Evolutionary conservation across 2,329 filamentous ascomycete species (phyloP).

Genomic region (Cladosporium colombiae): DNA sequence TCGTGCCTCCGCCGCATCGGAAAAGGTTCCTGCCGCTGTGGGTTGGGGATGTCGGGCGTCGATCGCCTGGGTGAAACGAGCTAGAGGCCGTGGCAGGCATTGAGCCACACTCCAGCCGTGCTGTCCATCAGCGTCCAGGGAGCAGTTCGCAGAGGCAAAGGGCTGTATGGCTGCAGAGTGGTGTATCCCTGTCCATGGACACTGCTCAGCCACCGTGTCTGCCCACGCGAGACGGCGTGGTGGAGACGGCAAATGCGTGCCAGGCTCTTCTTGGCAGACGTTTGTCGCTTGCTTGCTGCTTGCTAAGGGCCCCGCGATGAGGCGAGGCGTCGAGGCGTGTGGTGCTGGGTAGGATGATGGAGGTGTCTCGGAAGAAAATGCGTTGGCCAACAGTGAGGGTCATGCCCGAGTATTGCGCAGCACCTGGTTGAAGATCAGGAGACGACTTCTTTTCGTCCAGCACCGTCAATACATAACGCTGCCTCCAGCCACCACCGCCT

Average conservation of each 20-base stretch:
- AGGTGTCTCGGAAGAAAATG: constrained; percentile 6
- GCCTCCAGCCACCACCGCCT: constrained; percentile 1
- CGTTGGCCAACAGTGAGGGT: neutral
- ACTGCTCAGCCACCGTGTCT: constrained; percentile 5
- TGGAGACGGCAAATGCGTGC: constrained; percentile 1
- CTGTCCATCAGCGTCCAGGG: neutral
- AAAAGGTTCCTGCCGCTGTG: constrained; percentile 12
- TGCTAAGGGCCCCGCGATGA: neutral
- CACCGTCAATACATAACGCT: neutral
- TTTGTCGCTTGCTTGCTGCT: neutral
- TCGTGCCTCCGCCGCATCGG: constrained; percentile 9
- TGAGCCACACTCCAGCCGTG: constrained; percentile 12
- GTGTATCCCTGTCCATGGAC: constrained; percentile 1
- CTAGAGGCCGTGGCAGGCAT: neutral
- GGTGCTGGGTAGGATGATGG: constrained; percentile 8
- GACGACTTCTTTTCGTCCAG: neutral
- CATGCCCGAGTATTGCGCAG: neutral
- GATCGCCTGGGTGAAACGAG: constrained; percentile 9
- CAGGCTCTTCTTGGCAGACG: neutral
- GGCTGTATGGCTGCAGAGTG: neutral
- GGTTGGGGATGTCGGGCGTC: constrained; percentile 5
- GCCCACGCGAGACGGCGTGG: neutral
- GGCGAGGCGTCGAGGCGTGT: neutral
- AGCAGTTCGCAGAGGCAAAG: constrained; percentile 6
- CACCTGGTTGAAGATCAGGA: neutral